Percentiles rank a stretch among this genome's conserved stretches.
phyloP scores from a whole-genome alignment of 176 grass and related monocot species.

The Tillandsia fasciculata region DNA sequence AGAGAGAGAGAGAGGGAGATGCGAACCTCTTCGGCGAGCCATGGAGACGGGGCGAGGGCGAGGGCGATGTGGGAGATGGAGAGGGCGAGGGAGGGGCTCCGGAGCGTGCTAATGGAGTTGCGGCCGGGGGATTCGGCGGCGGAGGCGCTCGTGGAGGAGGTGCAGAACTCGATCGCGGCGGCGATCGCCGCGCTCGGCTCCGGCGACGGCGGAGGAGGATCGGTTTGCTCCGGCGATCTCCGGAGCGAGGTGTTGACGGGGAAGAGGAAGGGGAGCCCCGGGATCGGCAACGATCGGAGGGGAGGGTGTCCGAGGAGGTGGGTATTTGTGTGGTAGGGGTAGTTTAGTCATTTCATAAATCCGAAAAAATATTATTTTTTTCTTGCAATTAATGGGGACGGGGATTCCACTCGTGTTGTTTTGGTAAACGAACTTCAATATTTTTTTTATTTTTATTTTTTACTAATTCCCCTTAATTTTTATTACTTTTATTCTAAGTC shows the following conservation, averaged over 20 bases:
- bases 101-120: neutral
- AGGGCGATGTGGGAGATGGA: constrained; percentile 26
- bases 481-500: too few relatives aligned
- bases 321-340: neutral
- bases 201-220: constrained; percentile 2
- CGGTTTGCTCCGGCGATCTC: neutral
- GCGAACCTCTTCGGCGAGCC: too few relatives aligned
- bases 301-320: constrained; percentile 39
- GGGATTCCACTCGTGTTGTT: neutral
- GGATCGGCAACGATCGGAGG: constrained; percentile 19
- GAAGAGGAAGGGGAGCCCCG: constrained; percentile 20
- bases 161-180: constrained; percentile 2
- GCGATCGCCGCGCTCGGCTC: neutral
- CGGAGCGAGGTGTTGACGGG: constrained; percentile 17
- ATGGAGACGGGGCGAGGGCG: constrained; percentile 12
- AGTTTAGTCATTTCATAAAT: constrained; percentile 8
- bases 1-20: too few relatives aligned
- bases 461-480: too few relatives aligned
- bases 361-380: neutral
- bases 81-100: neutral
- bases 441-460: too few relatives aligned
- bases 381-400: neutral
- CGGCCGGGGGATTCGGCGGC: neutral
- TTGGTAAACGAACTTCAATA: neutral
- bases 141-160: neutral